Evolutionary conservation across 169 alveolate genomes (phyloP).

Genomic region (Plasmodium relictum): DNA sequence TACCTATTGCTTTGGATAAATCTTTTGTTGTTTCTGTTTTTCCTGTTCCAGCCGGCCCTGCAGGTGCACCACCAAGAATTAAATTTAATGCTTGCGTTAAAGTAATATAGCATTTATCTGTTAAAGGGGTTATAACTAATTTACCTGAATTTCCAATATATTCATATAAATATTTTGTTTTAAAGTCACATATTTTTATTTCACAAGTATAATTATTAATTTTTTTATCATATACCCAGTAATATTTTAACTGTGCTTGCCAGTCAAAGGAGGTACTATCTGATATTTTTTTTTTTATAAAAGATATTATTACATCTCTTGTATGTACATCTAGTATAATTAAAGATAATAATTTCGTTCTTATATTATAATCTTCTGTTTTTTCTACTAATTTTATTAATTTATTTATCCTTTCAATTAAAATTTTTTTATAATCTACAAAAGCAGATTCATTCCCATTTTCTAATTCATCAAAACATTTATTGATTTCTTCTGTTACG

Average conservation of each 20-base stretch:
- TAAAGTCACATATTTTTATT: slow-evolving; percentile 95
- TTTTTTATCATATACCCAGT: slow-evolving; percentile 86
- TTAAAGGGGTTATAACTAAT: slow-evolving; percentile 96
- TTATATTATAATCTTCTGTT: slow-evolving; percentile 77
- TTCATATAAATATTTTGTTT: slow-evolving; percentile 94
- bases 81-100: slow-evolving; percentile 95
- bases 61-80: slow-evolving; percentile 96
- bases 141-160: slow-evolving; percentile 97
- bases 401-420: slow-evolving; percentile 93
- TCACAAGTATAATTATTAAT: slow-evolving; percentile 89
- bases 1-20: slow-evolving; percentile 96
- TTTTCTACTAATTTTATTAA: slow-evolving; percentile 95
- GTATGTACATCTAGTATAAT: slow-evolving; percentile 98
- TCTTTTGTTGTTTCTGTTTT: slow-evolving; percentile 98
- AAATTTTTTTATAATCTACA: slow-evolving; percentile 93
- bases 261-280: slow-evolving; percentile 94
- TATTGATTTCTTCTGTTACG: slow-evolving; percentile 96
- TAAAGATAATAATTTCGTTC: slow-evolving; percentile 94
- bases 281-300: slow-evolving; percentile 91
- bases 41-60: slow-evolving; percentile 99
- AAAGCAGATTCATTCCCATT: slow-evolving; percentile 97
- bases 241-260: slow-evolving; percentile 96
- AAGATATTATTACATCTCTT: slow-evolving; percentile 96
- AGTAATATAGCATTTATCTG: slow-evolving; percentile 97
- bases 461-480: slow-evolving; percentile 95